Evolutionary conservation across 805 yeast genomes (phyloP).

Genomic region (Myxozyma mucilagina): DNA sequence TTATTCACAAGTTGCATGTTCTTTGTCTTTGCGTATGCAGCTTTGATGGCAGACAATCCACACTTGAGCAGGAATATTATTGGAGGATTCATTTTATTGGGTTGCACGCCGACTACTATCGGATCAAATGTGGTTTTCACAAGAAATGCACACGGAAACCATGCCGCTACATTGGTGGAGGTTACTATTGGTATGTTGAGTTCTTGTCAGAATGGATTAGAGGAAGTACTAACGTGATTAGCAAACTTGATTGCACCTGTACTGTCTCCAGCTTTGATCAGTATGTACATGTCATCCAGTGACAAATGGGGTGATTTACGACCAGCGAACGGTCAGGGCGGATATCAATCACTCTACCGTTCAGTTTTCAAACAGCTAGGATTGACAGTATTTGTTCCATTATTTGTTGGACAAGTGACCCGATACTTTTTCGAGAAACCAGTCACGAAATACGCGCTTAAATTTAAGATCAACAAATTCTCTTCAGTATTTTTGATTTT

Average conservation of each 20-base stretch:
- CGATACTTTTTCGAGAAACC: constrained; percentile 69
- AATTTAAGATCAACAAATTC: constrained; percentile 64
- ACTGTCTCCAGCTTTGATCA: constrained; percentile 80
- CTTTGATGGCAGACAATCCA: constrained; percentile 56
- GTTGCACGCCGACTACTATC: constrained; percentile 90
- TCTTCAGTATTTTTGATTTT: constrained; percentile 77
- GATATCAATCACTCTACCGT: constrained; percentile 52
- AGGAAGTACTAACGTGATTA: background rate
- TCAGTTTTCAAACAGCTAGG: constrained; percentile 88
- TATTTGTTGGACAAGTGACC: constrained; percentile 79
- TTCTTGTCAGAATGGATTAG: no score
- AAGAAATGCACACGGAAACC: constrained; percentile 79
- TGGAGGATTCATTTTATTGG: constrained; percentile 78
- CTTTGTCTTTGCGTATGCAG: constrained; percentile 70
- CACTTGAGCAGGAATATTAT: constrained; percentile 72
- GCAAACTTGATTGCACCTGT: constrained; percentile 77
- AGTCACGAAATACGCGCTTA: constrained; percentile 58
- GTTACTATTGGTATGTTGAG: constrained; percentile 63
- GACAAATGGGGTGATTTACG: constrained; percentile 56
- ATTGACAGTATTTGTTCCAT: constrained; percentile 78
- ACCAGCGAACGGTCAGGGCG: constrained; percentile 35
- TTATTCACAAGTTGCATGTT: constrained; percentile 67
- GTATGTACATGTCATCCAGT: constrained; percentile 70
- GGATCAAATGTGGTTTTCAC: constrained; percentile 93
- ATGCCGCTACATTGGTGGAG: constrained; percentile 74